These are phyloP conservation scores for Kurtzmaniella cleridarum DNA, from an alignment of 805 yeast genomes.

Conservation along the genomic window DNA sequence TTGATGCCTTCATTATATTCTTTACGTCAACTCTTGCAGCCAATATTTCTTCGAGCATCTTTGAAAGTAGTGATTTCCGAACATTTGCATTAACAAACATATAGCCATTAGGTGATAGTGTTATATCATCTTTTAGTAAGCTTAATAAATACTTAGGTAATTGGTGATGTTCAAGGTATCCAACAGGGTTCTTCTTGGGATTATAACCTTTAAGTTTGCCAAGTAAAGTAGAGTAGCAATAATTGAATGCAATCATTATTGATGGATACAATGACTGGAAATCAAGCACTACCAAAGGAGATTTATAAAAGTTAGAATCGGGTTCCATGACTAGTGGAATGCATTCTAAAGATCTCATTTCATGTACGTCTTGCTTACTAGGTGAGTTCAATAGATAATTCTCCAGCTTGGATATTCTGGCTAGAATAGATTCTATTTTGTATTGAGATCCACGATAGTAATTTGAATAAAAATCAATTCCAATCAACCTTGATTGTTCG, in stretches of 20 bases:
- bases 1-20: constrained; percentile 53
- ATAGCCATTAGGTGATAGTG: constrained; percentile 81
- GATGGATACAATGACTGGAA: constrained; percentile 95
- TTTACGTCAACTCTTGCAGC: constrained; percentile 78
- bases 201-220: constrained; percentile 56
- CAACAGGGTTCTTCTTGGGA: constrained; percentile 41
- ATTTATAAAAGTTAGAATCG: constrained; percentile 71
- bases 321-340: constrained; percentile 95
- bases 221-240: constrained; percentile 71
- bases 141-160: constrained; percentile 55
- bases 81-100: constrained; percentile 64
- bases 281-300: constrained; percentile 86
- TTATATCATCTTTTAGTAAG: constrained; percentile 41
- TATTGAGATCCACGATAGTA: constrained; percentile 89
- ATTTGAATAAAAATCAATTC: constrained; percentile 85
- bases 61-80: constrained; percentile 69
- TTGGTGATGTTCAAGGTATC: constrained; percentile 41
- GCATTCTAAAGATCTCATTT: constrained; percentile 80
- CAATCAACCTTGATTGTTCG: constrained; percentile 81
- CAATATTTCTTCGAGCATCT: constrained; percentile 78
- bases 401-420: constrained; percentile 71
- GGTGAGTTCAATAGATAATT: constrained; percentile 74
- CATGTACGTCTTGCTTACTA: constrained; percentile 69
- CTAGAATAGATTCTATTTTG: constrained; percentile 82
- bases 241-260: constrained; percentile 82